Evolutionary conservation across 2,329 filamentous ascomycete genomes (phyloP).

Genomic region (Sporothrix pseudoabietina): DNA sequence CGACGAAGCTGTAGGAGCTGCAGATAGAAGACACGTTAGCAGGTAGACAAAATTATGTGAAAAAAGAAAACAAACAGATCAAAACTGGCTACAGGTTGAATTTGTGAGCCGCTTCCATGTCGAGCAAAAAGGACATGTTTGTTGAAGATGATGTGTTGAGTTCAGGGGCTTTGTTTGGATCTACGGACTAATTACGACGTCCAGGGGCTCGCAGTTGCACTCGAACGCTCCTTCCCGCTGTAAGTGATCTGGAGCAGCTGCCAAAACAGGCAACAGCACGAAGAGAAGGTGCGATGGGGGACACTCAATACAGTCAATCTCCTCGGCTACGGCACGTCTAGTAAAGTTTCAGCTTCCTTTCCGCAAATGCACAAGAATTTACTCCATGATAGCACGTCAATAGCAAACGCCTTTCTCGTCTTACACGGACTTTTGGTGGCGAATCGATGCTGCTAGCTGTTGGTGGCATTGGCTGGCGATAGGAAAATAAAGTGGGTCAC

Average conservation of each 20-base stretch:
- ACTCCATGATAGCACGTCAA: background rate
- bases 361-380: background rate
- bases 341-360: no score
- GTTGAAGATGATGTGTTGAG: background rate
- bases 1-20: background rate
- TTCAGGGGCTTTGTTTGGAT: background rate
- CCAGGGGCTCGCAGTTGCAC: background rate
- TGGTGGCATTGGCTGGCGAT: background rate
- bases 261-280: background rate
- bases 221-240: background rate
- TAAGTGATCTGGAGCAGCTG: background rate
- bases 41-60: background rate
- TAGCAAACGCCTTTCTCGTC: background rate
- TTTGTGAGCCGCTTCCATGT: background rate
- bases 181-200: background rate
- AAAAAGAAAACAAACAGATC: background rate
- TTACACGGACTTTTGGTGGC: background rate
- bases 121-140: background rate
- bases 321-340: no score
- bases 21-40: background rate
- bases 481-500: conserved; percentile 3
- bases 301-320: no score
- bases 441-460: background rate
- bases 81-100: background rate
- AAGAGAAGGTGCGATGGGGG: background rate